Conservation (phyloP, 2,329 filamentous ascomycete genomes). For the Hymenoscyphus albidus region DNA sequence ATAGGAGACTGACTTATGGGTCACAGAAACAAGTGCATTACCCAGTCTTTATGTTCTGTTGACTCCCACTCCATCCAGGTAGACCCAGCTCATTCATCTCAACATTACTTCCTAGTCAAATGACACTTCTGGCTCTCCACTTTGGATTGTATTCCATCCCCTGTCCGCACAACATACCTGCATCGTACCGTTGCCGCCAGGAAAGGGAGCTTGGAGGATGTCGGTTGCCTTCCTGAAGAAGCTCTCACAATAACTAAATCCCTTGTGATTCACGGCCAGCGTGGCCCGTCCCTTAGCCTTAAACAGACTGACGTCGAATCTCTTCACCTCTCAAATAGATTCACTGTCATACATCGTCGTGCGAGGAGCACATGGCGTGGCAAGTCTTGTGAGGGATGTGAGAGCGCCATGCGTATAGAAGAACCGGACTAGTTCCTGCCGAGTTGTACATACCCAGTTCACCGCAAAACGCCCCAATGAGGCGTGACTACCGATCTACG, state of each 20-base stretch:
- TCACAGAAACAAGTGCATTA: slow-evolving; percentile 3
- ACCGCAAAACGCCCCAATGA: not conserved
- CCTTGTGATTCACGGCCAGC: not conserved
- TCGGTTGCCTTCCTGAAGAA: slow-evolving; percentile 5
- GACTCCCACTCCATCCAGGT: not conserved
- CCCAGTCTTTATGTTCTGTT: slow-evolving; percentile 13
- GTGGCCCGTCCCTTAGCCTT: not conserved
- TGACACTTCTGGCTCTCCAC: not conserved
- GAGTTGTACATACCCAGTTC: not conserved
- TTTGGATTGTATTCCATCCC: not conserved
- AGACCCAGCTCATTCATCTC: not conserved
- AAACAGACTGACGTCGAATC: not conserved
- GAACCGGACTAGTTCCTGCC: slow-evolving; percentile 4
- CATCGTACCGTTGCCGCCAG: not conserved
- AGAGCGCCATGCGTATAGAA: slow-evolving; percentile 1
- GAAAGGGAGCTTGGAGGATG: not conserved
- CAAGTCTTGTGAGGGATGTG: slow-evolving; percentile 5
- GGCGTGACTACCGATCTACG: slow-evolving; percentile 6
- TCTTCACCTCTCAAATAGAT: not conserved
- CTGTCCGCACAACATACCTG: slow-evolving; percentile 4
- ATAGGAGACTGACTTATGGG: not conserved
- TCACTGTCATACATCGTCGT: slow-evolving; percentile 4
- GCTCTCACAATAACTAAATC: not conserved
- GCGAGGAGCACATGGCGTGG: slow-evolving; percentile 4
- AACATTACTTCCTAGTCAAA: not conserved